A percentile compares a stretch with the other conserved stretches of the same genome.
Conservation (phyloP, 2,329 filamentous ascomycete species). For the Fusarium annulatum region DNA sequence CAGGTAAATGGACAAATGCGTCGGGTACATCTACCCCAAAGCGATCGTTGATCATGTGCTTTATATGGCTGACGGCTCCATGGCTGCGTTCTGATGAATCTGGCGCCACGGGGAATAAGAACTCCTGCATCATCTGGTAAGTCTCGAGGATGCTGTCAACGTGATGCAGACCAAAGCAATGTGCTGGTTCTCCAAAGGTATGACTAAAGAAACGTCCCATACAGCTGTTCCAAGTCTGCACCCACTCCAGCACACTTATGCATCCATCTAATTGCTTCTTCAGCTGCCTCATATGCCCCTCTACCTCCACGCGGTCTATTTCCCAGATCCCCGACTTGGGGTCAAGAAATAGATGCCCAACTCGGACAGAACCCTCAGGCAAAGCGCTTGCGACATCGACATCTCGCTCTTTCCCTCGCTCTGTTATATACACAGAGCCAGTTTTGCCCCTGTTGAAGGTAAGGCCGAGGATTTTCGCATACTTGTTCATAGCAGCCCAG, state of each 20-base stretch:
- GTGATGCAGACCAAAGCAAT: neutral
- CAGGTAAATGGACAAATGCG: neutral
- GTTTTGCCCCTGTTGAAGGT: neutral
- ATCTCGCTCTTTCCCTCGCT: fast-evolving
- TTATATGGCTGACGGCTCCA: neutral
- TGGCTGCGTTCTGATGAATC: neutral
- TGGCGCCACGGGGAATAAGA: neutral
- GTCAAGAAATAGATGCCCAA: neutral
- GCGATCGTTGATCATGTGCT: neutral
- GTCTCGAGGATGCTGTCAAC: neutral
- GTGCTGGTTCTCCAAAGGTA: slow-evolving; percentile 1
- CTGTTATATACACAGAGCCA: neutral
- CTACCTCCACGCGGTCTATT: neutral
- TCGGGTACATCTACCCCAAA: neutral
- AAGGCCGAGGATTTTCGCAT: neutral
- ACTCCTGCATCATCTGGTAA: neutral
- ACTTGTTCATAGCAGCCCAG: neutral
- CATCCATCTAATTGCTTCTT: neutral
- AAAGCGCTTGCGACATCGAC: neutral
- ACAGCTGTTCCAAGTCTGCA: neutral
- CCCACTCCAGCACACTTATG: neutral
- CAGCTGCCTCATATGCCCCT: neutral
- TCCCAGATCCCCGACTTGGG: neutral
- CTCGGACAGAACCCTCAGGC: neutral
- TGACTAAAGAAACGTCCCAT: neutral